These are phyloP conservation scores for Nadsonia starkeyi-henricii DNA, from an alignment of 1,139 yeast species.

Conservation along the genomic window DNA sequence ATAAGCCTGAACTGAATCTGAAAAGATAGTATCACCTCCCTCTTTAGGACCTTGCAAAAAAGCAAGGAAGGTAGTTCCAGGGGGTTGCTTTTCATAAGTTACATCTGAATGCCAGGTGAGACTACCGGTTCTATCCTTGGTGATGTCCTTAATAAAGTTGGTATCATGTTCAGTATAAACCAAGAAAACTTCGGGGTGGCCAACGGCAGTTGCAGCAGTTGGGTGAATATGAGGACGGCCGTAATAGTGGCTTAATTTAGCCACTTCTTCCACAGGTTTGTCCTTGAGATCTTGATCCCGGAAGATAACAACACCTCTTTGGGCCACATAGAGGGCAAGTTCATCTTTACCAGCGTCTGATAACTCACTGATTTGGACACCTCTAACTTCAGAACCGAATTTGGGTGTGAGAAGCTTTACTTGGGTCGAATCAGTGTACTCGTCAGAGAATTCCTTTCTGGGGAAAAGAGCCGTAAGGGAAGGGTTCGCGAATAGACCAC, in stretches of 20 bases:
- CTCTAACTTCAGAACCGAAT: slow-evolving; percentile 46
- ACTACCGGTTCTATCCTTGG: slow-evolving; percentile 19
- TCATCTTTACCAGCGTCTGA: slow-evolving; percentile 43
- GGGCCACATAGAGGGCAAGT: slow-evolving; percentile 48
- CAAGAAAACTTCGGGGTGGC: slow-evolving; percentile 49
- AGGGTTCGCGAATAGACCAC: slow-evolving; percentile 13
- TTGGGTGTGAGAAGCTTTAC: slow-evolving; percentile 32
- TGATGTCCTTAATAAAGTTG: slow-evolving; percentile 3
- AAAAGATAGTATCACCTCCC: slow-evolving; percentile 51
- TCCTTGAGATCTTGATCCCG: slow-evolving; percentile 51
- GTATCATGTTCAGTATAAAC: slow-evolving; percentile 25
- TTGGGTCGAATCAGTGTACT: slow-evolving; percentile 16
- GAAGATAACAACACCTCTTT: slow-evolving; percentile 54
- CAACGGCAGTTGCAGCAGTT: slow-evolving; percentile 52
- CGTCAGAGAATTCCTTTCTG: slow-evolving; percentile 19
- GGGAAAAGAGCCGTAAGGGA: background rate
- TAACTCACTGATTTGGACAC: slow-evolving; percentile 43
- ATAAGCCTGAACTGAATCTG: slow-evolving; percentile 43
- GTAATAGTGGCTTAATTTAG: slow-evolving; percentile 36
- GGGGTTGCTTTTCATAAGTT: slow-evolving; percentile 49
- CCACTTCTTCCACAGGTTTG: slow-evolving; percentile 36
- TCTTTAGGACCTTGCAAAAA: slow-evolving; percentile 38
- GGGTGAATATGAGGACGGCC: slow-evolving; percentile 56
- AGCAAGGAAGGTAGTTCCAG: slow-evolving; percentile 43
- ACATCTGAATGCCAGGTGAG: slow-evolving; percentile 47